Evolutionary conservation across 768 basidiomycete species (phyloP).

Genomic region (Podaxis sp.): DNA sequence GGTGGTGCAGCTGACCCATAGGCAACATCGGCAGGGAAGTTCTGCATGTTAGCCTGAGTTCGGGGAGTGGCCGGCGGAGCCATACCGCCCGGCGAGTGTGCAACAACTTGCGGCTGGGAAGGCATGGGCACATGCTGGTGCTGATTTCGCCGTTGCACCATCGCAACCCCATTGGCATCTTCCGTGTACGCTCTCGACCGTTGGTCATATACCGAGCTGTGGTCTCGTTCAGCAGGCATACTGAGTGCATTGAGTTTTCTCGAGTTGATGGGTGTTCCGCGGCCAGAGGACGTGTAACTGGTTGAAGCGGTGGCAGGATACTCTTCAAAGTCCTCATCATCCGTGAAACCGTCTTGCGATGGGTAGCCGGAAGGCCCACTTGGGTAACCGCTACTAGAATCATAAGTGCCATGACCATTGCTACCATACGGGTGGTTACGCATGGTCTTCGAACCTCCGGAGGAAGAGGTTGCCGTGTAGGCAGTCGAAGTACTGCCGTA

Average conservation of each 20-base stretch:
- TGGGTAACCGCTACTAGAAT: conserved; percentile 3
- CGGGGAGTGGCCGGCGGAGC: conserved; percentile 48
- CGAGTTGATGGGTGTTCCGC: conserved; percentile 69
- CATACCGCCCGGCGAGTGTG: conserved; percentile 26
- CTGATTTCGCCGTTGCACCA: conserved; percentile 62
- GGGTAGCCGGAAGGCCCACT: conserved; percentile 56
- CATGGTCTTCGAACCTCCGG: not conserved
- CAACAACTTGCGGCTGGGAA: conserved; percentile 30
- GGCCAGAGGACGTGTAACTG: conserved; percentile 53
- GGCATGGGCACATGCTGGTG: conserved; percentile 19
- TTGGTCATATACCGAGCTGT: conserved; percentile 41
- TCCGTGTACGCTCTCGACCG: conserved; percentile 71
- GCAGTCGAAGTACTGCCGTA: conserved; percentile 12
- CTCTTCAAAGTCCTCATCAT: conserved; percentile 77
- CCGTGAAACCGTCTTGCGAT: conserved; percentile 60
- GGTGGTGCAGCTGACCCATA: conserved; percentile 33
- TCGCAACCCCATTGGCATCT: conserved; percentile 59
- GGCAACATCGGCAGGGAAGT: conserved; percentile 46
- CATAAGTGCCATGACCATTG: conserved; percentile 9
- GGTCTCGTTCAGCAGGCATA: conserved; percentile 59
- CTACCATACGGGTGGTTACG: conserved; percentile 7
- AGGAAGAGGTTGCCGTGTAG: not conserved
- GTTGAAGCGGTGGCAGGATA: conserved; percentile 49
- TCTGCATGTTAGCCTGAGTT: conserved; percentile 40
- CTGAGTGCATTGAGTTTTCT: conserved; percentile 55